These are phyloP conservation scores for Flammula alnicola DNA, from an alignment of 1,284 basidiomycete species.

Conservation along the genomic window DNA sequence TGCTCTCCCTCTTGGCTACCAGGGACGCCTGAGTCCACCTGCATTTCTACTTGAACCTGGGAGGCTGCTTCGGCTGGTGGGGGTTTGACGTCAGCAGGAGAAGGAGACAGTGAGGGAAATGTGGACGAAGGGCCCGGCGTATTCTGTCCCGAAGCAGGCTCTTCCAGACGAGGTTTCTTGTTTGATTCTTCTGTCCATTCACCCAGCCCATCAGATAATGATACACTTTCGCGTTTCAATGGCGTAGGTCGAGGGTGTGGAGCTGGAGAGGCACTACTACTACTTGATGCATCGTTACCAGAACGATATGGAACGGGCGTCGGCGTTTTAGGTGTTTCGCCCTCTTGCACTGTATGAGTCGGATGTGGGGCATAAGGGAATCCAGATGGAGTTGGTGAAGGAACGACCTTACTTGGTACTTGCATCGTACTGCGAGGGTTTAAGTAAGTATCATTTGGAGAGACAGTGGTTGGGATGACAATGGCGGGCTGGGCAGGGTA, in stretches of 20 bases:
- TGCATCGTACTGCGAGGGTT: background rate
- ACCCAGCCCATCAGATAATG: background rate
- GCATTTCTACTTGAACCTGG: background rate
- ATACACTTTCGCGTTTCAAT: constrained; percentile 8
- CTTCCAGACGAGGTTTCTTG: constrained; percentile 20
- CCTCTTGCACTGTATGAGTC: background rate
- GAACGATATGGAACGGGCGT: background rate
- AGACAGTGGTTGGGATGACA: background rate
- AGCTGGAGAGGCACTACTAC: background rate
- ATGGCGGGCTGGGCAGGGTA: too few relatives aligned
- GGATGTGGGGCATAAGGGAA: background rate
- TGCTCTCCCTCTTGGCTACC: constrained; percentile 9
- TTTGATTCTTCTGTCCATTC: background rate
- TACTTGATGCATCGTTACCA: background rate
- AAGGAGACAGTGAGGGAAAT: background rate
- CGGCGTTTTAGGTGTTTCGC: background rate
- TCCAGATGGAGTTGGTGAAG: background rate
- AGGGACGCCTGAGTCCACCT: constrained; percentile 1
- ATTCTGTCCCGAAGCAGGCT: background rate
- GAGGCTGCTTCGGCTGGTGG: background rate
- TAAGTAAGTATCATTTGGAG: constrained; percentile 1
- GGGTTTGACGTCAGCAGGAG: background rate
- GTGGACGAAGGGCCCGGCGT: background rate
- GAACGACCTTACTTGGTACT: background rate
- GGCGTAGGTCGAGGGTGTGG: background rate